These are phyloP conservation scores for Aureobasidium lini DNA, from an alignment of 2,329 filamentous ascomycete genomes.

Conservation along the genomic window DNA sequence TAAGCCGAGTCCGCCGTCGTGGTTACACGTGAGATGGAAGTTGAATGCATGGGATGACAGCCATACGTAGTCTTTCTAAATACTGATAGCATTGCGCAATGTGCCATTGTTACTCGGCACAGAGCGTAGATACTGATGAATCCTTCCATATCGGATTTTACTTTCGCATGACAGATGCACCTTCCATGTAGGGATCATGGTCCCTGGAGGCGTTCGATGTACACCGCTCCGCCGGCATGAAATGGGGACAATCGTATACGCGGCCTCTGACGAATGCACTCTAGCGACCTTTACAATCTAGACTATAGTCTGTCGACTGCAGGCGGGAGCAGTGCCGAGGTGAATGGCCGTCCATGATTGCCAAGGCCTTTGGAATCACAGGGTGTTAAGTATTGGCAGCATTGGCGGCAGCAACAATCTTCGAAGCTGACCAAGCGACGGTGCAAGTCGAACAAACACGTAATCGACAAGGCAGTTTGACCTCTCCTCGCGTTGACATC, in stretches of 20 bases:
- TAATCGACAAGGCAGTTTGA: neutral
- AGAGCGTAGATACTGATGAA: too few relatives aligned
- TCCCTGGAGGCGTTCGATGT: neutral
- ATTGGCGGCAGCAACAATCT: slow-evolving; percentile 3
- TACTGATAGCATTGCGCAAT: too few relatives aligned
- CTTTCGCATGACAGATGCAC: neutral
- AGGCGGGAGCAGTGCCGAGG: neutral
- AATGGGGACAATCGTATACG: neutral
- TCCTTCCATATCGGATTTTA: too few relatives aligned
- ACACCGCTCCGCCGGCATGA: neutral
- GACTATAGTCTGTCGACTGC: neutral
- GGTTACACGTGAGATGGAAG: too few relatives aligned
- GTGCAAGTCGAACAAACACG: neutral
- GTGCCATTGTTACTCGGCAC: too few relatives aligned
- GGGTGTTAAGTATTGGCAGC: neutral
- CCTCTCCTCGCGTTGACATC: too few relatives aligned
- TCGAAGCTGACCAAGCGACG: neutral
- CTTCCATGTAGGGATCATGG: neutral
- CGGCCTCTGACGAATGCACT: neutral
- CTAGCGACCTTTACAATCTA: neutral
- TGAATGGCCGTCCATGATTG: neutral
- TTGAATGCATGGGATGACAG: too few relatives aligned
- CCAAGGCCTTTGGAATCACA: slow-evolving; percentile 5
- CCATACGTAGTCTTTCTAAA: too few relatives aligned
- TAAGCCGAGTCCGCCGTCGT: too few relatives aligned